Evolutionary conservation across 75 land plant genomes (phyloP).

Genomic region (Picea sitchensis): DNA sequence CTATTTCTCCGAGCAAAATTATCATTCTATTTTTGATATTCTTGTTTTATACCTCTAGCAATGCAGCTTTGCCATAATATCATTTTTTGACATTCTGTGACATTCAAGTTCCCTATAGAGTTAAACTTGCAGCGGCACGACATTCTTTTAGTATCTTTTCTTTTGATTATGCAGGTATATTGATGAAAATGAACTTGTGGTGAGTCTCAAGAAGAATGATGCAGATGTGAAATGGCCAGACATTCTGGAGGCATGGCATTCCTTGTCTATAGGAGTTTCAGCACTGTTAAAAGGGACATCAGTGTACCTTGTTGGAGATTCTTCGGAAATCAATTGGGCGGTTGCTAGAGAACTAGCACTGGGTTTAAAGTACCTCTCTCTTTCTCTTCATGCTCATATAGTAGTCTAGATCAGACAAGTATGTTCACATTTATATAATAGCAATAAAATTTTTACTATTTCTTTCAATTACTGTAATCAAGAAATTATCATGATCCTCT

Average conservation of each 20-base stretch:
- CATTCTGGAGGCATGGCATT: constrained; percentile 78
- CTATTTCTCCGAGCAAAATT: neutral
- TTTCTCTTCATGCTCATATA: neutral
- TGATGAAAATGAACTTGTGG: constrained; percentile 80
- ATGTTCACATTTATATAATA: neutral
- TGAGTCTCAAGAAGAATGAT: constrained; percentile 82
- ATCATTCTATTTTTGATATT: neutral
- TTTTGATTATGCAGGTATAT: constrained; percentile 60
- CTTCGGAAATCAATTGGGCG: constrained; percentile 75
- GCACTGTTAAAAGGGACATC: constrained; percentile 79
- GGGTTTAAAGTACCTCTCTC: constrained; percentile 63
- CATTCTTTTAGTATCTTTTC: neutral
- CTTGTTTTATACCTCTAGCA: neutral
- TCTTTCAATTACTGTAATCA: neutral
- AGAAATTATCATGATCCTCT: neutral
- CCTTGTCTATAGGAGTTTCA: constrained; percentile 55
- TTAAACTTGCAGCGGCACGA: neutral
- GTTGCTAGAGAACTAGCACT: constrained; percentile 77
- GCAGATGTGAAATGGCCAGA: constrained; percentile 86
- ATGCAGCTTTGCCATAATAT: neutral
- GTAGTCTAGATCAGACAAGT: neutral
- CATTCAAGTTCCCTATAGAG: neutral
- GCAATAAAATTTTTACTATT: neutral
- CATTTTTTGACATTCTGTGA: neutral
- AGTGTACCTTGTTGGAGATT: constrained; percentile 81